These are phyloP conservation scores for Pseudogymnoascus sp. DNA, from an alignment of 2,329 filamentous ascomycete species.

Conservation along the genomic window DNA sequence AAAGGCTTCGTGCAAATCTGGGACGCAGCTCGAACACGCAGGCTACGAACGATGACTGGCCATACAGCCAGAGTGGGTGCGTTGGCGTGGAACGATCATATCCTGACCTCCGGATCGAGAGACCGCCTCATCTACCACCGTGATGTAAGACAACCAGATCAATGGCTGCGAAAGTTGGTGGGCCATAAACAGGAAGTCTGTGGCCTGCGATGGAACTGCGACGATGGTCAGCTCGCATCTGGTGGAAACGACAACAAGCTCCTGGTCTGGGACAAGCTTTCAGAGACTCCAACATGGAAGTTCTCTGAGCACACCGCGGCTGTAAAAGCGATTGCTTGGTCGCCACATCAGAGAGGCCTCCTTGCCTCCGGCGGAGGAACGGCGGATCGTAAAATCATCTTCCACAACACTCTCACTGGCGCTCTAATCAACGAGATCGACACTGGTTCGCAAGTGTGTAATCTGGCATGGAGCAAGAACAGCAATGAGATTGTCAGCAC, in stretches of 20 bases:
- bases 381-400: slow-evolving; percentile 91
- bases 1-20: slow-evolving; percentile 96
- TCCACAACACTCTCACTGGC: slow-evolving; percentile 91
- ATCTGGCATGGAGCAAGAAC: slow-evolving; percentile 93
- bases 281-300: slow-evolving; percentile 85
- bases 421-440: slow-evolving; percentile 79
- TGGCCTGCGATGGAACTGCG: slow-evolving; percentile 92
- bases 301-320: slow-evolving; percentile 93
- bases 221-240: slow-evolving; percentile 88
- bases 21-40: slow-evolving; percentile 81
- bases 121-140: slow-evolving; percentile 93
- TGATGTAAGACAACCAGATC: slow-evolving; percentile 86
- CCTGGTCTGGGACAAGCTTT: slow-evolving; percentile 96
- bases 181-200: slow-evolving; percentile 99
- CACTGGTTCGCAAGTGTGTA: slow-evolving; percentile 97
- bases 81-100: slow-evolving; percentile 95
- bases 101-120: slow-evolving; percentile 87
- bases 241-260: slow-evolving; percentile 98
- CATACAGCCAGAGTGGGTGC: slow-evolving; percentile 90
- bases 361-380: slow-evolving; percentile 95
- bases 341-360: slow-evolving; percentile 86
- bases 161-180: slow-evolving; percentile 77
- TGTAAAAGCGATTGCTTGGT: slow-evolving; percentile 97
- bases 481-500: slow-evolving; percentile 96
- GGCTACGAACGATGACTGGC: slow-evolving; percentile 91